phyloP scores from a whole-genome alignment of 495 filamentous ascomycete genomes.

The Lophium mytilinum region DNA sequence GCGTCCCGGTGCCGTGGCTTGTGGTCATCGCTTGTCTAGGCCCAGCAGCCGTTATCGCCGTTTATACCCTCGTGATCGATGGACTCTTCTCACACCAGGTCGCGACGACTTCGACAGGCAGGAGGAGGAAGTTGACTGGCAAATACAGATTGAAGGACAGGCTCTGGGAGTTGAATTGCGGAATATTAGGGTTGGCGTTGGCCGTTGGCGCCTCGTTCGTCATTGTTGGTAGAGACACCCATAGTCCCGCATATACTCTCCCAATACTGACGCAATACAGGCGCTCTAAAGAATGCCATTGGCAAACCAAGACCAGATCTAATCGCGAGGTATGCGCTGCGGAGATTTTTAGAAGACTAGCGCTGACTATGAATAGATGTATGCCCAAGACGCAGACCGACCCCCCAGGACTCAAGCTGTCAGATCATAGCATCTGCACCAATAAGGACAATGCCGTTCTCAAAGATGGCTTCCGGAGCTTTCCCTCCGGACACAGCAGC shows the following conservation, averaged over 20 bases:
- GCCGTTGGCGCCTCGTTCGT: constrained; percentile 61
- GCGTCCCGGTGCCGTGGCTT: constrained; percentile 53
- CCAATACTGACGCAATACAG: neutral
- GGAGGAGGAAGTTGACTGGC: constrained; percentile 50
- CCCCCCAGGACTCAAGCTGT: constrained; percentile 44
- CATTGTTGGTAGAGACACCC: constrained; percentile 46
- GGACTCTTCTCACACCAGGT: constrained; percentile 55
- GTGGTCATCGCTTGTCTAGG: constrained; percentile 47
- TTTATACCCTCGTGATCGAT: constrained; percentile 68
- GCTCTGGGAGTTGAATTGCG: constrained; percentile 79
- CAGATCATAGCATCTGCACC: constrained; percentile 59
- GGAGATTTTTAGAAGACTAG: constrained; percentile 8
- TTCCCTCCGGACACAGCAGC: constrained; percentile 56
- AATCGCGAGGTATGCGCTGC: constrained; percentile 38
- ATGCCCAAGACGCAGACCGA: constrained; percentile 23
- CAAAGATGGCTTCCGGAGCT: constrained; percentile 80
- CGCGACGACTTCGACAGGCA: constrained; percentile 1
- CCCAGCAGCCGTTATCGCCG: constrained; percentile 57
- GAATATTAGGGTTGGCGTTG: constrained; percentile 63
- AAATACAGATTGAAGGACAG: constrained; percentile 57
- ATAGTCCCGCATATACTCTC: neutral
- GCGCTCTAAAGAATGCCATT: constrained; percentile 76
- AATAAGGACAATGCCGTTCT: constrained; percentile 55
- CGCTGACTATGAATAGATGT: neutral
- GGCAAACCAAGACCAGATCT: constrained; percentile 82